Base-by-base conservation (phyloP, 768 basidiomycete species). In the Neoboletus magnificus region DNA sequence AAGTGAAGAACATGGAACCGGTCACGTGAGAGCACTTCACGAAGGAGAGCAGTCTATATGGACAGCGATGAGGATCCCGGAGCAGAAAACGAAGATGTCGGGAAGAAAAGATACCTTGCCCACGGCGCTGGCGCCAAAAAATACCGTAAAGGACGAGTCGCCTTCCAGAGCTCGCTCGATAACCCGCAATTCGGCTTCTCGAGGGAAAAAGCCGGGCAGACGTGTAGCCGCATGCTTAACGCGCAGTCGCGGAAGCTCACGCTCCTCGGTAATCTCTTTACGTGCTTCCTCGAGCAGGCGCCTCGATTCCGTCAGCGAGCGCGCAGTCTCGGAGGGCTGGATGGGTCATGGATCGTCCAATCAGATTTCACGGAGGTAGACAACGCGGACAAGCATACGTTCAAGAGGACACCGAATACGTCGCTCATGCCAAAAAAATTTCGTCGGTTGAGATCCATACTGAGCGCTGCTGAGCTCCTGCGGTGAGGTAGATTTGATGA, bases 341-440 rank as follows among this genome's bases (percentile, higher is more conserved):
- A 54, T 48, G 57, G 32, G 52, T 59, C 55, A 44, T 47, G 47
- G 43, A 52, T 23, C 53, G 32, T 53, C 12, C 48, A 58, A 48
- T 67, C 55, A 60, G 60, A 32, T 29, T 25, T 20, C 30, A 27
- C 15, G 50, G 25, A 42, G 33, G 22, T 13, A 39, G 32, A 37
- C 56, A 48, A 47, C 42, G 46, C 44, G 40, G 48, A 50, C 22
- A 13, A 29, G 72, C 85, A 45, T 75, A 89, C 90, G 59, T 90
- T 91, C 30, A 86, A 74, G 22, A 92, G 71, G 20, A 92, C 90
- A 22, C 82, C 80, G 35, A 92, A 71, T 50, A 93, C 83, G 57
- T 92, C 90, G 49, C 87, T 82, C 76, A 92, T 79, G 27, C 91
- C 89, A 59, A 92, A 92, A 59, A 91, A 82, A 58, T 84, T 84